phyloP scores from a whole-genome alignment of 23 red algal species.

The Gracilaria caudata region DNA sequence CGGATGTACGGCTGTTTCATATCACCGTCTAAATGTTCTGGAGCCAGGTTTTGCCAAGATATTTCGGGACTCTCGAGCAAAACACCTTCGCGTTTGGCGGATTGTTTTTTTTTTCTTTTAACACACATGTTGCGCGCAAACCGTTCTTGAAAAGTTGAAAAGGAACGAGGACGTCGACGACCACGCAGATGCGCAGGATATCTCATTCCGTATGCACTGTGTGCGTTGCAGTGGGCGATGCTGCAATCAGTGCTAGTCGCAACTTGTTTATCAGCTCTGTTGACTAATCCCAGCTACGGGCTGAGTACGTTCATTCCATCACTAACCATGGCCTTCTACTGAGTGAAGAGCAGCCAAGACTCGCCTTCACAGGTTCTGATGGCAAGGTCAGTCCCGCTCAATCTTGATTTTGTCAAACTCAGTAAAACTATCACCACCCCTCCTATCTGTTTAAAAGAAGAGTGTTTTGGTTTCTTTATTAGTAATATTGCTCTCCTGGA shows the following conservation, averaged over 20 bases:
- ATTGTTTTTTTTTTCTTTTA: background rate
- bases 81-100: background rate
- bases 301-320: background rate
- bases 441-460: background rate
- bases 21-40: conserved; percentile 22
- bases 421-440: conserved; percentile 13
- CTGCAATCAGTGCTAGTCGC: conserved; percentile 24
- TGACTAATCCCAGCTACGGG: background rate
- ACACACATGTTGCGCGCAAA: background rate
- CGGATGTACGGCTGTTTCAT: conserved; percentile 32
- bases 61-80: conserved; percentile 26
- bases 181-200: background rate
- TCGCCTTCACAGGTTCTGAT: background rate
- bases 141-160: conserved; percentile 1
- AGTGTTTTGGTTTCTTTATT: conserved; percentile 24
- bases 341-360: conserved; percentile 1
- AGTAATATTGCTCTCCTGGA: conserved; percentile 79
- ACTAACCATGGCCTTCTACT: background rate
- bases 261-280: conserved; percentile 29
- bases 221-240: background rate
- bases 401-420: conserved; percentile 40
- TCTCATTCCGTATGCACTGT: background rate
- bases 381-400: conserved; percentile 16
- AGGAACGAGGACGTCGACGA: conserved; percentile 1
- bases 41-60: conserved; percentile 15